phyloP scores from a whole-genome alignment of 2,329 filamentous ascomycete species.

The Simplicillium sp. region DNA sequence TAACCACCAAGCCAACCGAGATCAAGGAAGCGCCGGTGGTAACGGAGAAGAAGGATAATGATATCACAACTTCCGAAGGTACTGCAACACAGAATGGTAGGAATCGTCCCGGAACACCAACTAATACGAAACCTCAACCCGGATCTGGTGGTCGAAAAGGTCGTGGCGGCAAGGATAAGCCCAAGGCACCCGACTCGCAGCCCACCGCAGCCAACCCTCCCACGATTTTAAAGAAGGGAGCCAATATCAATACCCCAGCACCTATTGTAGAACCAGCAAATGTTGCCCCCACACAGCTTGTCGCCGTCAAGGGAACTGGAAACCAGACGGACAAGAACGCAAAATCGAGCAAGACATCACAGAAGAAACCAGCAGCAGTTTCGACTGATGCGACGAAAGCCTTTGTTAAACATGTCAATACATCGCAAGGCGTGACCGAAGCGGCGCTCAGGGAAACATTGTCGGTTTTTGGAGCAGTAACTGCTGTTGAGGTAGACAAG shows the following conservation, averaged over 20 bases:
- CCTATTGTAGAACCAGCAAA: slow-evolving; percentile 5
- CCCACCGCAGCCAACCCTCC: slow-evolving; percentile 20
- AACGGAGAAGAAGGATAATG: slow-evolving; percentile 20
- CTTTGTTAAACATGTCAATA: slow-evolving; percentile 76
- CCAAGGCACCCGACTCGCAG: slow-evolving; percentile 17
- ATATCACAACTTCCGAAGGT: neutral
- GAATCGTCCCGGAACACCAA: neutral
- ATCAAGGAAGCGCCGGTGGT: slow-evolving; percentile 7
- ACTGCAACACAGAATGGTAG: neutral
- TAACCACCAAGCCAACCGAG: slow-evolving; percentile 25
- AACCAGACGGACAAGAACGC: slow-evolving; percentile 26
- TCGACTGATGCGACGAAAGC: slow-evolving; percentile 49
- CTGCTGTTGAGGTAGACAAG: slow-evolving; percentile 83
- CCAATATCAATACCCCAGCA: slow-evolving; percentile 4
- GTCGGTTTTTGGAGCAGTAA: slow-evolving; percentile 62
- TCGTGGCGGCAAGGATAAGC: slow-evolving; percentile 3
- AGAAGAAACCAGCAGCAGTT: slow-evolving; percentile 22
- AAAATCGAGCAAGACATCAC: slow-evolving; percentile 17
- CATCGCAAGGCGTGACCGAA: slow-evolving; percentile 87
- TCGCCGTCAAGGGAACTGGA: slow-evolving; percentile 15
- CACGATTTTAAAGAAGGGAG: slow-evolving; percentile 29
- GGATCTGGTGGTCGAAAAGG: neutral
- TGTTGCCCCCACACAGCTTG: slow-evolving; percentile 14
- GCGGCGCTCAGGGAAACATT: slow-evolving; percentile 66
- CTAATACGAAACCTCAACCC: neutral